Evolutionary conservation across 2,329 filamentous ascomycete species (phyloP).

Genomic region (Phyllosticta citrichinensis): DNA sequence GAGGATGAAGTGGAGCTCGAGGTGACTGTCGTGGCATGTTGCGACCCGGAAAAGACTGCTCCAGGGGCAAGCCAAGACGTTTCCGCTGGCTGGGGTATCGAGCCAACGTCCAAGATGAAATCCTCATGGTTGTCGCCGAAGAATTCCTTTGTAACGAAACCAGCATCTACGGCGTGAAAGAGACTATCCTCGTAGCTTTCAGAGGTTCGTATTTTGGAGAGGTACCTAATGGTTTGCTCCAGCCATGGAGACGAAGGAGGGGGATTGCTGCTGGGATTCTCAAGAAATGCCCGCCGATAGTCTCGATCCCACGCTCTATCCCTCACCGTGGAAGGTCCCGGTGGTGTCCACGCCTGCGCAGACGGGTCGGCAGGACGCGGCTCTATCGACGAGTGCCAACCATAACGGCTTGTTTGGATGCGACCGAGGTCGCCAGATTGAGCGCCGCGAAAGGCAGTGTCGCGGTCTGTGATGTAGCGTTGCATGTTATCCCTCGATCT

Average conservation of each 20-base stretch:
- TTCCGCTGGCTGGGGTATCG: conserved; percentile 40
- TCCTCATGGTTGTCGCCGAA: conserved; percentile 44
- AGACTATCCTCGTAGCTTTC: conserved; percentile 45
- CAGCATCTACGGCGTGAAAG: conserved; percentile 42
- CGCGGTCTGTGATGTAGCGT: conserved; percentile 32
- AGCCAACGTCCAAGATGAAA: conserved; percentile 46
- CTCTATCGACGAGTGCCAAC: background rate
- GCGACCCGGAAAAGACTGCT: conserved; percentile 50
- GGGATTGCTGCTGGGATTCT: conserved; percentile 17
- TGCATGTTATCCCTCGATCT: conserved; percentile 28
- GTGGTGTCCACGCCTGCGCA: background rate
- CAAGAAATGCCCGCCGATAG: conserved; percentile 20
- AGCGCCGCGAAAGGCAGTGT: conserved; percentile 16
- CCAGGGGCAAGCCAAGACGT: conserved; percentile 55
- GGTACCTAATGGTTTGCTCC: conserved; percentile 52
- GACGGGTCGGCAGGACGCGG: background rate
- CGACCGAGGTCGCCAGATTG: conserved; percentile 14
- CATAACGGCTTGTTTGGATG: conserved; percentile 6
- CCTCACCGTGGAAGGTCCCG: conserved; percentile 1
- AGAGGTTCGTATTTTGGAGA: conserved; percentile 47
- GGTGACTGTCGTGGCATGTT: conserved; percentile 42
- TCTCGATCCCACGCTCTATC: conserved; percentile 14
- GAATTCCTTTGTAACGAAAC: conserved; percentile 44
- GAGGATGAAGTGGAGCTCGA: conserved; percentile 14
- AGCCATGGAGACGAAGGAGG: conserved; percentile 30